Evolutionary conservation across 139 green algal genomes (phyloP).

Genomic region (Coccomyxa sp.): DNA sequence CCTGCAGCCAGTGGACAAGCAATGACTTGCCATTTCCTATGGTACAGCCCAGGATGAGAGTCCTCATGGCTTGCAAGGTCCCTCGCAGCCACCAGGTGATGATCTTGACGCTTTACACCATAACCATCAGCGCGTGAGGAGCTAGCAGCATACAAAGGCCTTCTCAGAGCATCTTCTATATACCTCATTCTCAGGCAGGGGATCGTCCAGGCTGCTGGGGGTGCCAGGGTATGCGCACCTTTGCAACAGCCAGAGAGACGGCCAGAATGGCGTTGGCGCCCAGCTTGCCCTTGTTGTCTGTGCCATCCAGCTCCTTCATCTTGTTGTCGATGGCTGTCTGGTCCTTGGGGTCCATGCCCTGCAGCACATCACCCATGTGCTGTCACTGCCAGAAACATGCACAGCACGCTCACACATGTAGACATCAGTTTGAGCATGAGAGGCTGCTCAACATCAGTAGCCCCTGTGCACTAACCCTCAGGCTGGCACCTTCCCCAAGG

Average conservation of each 20-base stretch:
- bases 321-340: conserved; percentile 87
- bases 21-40: too few species aligned
- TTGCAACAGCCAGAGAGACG: conserved; percentile 91
- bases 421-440: too few species aligned
- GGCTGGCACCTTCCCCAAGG: too few species aligned
- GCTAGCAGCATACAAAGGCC: too few species aligned
- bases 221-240: conserved; percentile 33
- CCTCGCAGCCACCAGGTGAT: too few species aligned
- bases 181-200: not conserved
- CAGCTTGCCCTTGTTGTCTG: conserved; percentile 95
- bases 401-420: too few species aligned
- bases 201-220: not conserved
- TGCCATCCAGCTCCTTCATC: conserved; percentile 96
- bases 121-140: too few species aligned
- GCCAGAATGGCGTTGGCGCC: conserved; percentile 98
- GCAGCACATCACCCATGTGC: too few species aligned
- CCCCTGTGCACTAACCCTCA: too few species aligned
- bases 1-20: conserved; percentile 29
- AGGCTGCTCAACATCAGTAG: too few species aligned
- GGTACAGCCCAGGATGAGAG: not conserved
- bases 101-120: too few species aligned
- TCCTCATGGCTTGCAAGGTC: not conserved
- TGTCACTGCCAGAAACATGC: too few species aligned
- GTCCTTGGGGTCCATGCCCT: conserved; percentile 88
- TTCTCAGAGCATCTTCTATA: not conserved